Conservation (phyloP, 495 filamentous ascomycete species). For the Arthonia radiata region DNA sequence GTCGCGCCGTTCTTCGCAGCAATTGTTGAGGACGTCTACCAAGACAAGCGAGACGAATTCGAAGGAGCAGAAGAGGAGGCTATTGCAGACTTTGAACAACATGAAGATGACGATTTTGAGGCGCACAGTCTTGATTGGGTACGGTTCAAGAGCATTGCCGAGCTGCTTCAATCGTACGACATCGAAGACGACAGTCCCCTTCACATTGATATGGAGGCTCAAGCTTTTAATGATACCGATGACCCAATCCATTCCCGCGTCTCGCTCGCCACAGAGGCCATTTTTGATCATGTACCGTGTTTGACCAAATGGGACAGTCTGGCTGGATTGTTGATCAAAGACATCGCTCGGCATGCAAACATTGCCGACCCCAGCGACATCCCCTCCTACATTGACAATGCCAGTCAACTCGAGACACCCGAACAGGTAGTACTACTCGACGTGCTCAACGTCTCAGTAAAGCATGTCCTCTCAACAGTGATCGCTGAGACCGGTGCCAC, state of each 20-base stretch:
- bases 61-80: conserved; percentile 58
- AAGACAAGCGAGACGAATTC: conserved; percentile 58
- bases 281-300: conserved; percentile 60
- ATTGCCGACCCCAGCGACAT: no score
- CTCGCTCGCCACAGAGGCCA: conserved; percentile 55
- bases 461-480: conserved; percentile 35
- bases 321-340: conserved; percentile 73
- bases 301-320: conserved; percentile 69
- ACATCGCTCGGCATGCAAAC: no score
- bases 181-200: conserved; percentile 22
- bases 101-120: conserved; percentile 44
- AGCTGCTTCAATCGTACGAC: conserved; percentile 62
- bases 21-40: conserved; percentile 58
- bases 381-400: no score
- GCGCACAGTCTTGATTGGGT: conserved; percentile 63
- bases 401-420: conserved; percentile 39
- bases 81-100: conserved; percentile 28
- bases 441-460: conserved; percentile 57
- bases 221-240: conserved; percentile 7
- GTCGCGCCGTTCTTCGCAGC: conserved; percentile 75
- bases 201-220: conserved; percentile 9
- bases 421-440: conserved; percentile 75
- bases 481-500: no score
- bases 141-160: conserved; percentile 68
- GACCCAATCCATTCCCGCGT: conserved; percentile 46